Conservation (phyloP, 208 protist genomes). For the Trypanosomatidae sp. region DNA sequence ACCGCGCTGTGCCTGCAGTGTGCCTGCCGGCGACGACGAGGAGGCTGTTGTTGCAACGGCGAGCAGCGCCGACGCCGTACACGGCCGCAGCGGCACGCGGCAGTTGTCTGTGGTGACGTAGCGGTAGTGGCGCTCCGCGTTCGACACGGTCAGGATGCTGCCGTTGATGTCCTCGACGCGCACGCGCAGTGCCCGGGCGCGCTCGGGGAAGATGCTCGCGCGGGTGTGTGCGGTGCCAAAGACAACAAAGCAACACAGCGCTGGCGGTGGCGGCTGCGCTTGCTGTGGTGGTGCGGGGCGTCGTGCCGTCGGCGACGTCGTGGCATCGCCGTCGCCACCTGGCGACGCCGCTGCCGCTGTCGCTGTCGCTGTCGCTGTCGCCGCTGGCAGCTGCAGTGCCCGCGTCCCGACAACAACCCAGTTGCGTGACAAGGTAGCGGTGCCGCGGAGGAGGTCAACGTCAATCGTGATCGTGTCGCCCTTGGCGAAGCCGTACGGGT, state of each 20-base stretch:
- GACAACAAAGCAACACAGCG: conserved; percentile 58
- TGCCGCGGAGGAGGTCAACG: conserved; percentile 24
- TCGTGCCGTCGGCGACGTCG: not conserved
- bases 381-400: conserved; percentile 11
- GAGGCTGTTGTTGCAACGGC: no score
- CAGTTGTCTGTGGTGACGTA: conserved; percentile 58
- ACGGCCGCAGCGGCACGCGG: conserved; percentile 47
- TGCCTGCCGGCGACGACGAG: not conserved
- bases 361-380: not conserved
- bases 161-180: conserved; percentile 34
- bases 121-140: conserved; percentile 13
- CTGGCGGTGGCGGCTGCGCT: no score
- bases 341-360: no score
- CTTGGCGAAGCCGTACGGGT: conserved; percentile 56
- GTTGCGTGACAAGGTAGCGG: conserved; percentile 44
- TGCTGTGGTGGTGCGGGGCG: no score
- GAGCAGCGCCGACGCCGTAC: not conserved
- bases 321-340: no score
- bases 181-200: conserved; percentile 12
- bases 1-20: not conserved
- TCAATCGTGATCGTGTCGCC: conserved; percentile 62
- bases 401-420: conserved; percentile 60
- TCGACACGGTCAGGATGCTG: conserved; percentile 25
- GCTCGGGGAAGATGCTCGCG: conserved; percentile 54
- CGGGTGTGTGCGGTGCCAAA: conserved; percentile 46